Conservation (phyloP, 2,329 filamentous ascomycete species). For the Neonectria punicea region DNA sequence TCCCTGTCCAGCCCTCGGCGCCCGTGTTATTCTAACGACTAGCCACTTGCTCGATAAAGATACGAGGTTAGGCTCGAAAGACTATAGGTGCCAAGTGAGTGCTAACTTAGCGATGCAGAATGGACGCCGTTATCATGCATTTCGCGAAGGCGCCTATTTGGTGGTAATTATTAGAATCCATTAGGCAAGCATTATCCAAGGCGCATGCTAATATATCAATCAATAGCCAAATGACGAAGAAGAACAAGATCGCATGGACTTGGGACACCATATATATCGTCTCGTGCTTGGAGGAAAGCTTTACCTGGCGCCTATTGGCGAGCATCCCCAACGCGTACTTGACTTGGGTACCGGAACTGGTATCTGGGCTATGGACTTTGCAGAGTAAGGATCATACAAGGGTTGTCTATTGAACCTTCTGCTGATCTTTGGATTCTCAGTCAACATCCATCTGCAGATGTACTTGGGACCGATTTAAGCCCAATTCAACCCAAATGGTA, state of each 20-base stretch:
- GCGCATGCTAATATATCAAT: not conserved
- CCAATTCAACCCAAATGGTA: not conserved
- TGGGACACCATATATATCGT: conserved; percentile 31
- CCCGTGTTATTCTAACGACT: not conserved
- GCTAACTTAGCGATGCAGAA: not conserved
- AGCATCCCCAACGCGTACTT: conserved; percentile 17
- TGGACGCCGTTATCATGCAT: conserved; percentile 18
- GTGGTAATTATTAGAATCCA: not conserved
- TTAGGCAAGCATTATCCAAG: not conserved
- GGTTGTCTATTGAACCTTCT: not conserved
- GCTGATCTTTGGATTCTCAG: not conserved
- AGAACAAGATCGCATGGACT: conserved; percentile 27
- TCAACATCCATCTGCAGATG: not conserved
- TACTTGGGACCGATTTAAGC: not conserved
- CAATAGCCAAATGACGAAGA: conserved; percentile 28
- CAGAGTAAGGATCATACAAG: not conserved
- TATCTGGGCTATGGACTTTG: not conserved
- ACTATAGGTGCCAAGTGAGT: not conserved
- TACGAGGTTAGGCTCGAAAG: conserved; percentile 15
- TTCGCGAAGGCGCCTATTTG: conserved; percentile 19
- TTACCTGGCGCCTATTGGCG: conserved; percentile 18
- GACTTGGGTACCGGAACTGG: conserved; percentile 29
- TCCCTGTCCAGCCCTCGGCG: rapidly evolving
- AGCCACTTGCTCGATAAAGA: not conserved
- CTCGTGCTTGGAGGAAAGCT: conserved; percentile 27